phyloP scores from a whole-genome alignment of 805 yeast genomes.

The Yueomyces sinensis region DNA sequence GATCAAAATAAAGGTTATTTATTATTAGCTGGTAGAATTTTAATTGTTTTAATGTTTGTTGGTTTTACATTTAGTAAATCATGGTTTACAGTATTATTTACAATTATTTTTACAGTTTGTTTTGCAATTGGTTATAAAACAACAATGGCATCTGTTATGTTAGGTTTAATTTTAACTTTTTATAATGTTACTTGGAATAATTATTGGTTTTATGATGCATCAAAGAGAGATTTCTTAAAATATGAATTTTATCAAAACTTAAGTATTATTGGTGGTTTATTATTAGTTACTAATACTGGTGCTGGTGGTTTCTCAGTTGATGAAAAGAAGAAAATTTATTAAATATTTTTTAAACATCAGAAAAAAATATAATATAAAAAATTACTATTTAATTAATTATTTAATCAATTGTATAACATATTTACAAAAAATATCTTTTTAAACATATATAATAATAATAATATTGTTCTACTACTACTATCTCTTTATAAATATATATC shows the following conservation, averaged over 20 bases:
- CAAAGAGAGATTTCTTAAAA: constrained; percentile 74
- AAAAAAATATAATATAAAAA: no score
- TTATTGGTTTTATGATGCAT: constrained; percentile 68
- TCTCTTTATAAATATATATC: no score
- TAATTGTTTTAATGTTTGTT: constrained; percentile 73
- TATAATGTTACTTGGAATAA: constrained; percentile 75
- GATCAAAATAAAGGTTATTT: constrained; percentile 55
- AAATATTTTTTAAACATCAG: no score
- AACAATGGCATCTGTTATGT: constrained; percentile 63
- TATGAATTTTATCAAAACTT: constrained; percentile 92
- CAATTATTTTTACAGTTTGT: constrained; percentile 60
- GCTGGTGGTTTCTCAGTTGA: constrained; percentile 91
- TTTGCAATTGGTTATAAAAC: constrained; percentile 91
- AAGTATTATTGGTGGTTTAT: constrained; percentile 87
- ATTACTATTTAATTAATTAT: no score
- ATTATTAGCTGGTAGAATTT: constrained; percentile 75
- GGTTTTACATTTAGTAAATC: constrained; percentile 71
- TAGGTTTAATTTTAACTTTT: constrained; percentile 55
- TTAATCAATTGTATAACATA: no score
- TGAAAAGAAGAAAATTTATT: constrained; percentile 89
- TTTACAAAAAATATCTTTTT: no score
- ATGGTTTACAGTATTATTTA: constrained; percentile 55
- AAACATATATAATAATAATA: no score
- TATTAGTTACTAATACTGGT: constrained; percentile 86
- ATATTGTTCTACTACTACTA: no score